These are phyloP conservation scores for Camelina laxa DNA, from an alignment of 345 rosid species.

Conservation along the genomic window DNA sequence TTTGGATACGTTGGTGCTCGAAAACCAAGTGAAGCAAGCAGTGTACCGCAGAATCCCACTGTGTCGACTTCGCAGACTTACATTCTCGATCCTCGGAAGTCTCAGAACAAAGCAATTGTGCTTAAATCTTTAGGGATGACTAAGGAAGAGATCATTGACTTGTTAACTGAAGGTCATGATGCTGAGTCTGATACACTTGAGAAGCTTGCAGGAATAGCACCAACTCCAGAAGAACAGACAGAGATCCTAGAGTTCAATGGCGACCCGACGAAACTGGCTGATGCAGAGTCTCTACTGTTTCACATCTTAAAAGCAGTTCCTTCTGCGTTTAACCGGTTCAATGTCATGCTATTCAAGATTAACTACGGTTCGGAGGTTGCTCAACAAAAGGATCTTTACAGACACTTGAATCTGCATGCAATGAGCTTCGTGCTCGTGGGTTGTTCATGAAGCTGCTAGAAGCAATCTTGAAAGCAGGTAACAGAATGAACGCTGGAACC, in stretches of 20 bases:
- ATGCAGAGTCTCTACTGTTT: slow-evolving; percentile 75
- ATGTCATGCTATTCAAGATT: slow-evolving; percentile 77
- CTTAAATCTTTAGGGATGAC: slow-evolving; percentile 70
- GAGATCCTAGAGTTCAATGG: slow-evolving; percentile 62
- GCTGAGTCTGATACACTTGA: slow-evolving; percentile 69
- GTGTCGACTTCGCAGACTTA: slow-evolving; percentile 50
- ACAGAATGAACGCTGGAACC: slow-evolving; percentile 93
- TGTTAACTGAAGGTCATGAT: slow-evolving; percentile 64
- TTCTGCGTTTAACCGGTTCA: slow-evolving; percentile 66
- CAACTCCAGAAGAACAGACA: slow-evolving; percentile 70
- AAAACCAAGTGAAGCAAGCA: slow-evolving; percentile 46
- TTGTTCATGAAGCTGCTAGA: slow-evolving; percentile 83
- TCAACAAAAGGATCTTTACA: slow-evolving; percentile 53
- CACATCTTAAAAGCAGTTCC: slow-evolving; percentile 71
- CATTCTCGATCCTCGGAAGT: slow-evolving; percentile 74
- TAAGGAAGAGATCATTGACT: slow-evolving; percentile 59
- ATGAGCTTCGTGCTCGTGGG: slow-evolving; percentile 73
- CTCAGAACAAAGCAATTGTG: slow-evolving; percentile 85
- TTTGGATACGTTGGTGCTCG: slow-evolving; percentile 75
- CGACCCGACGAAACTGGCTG: slow-evolving; percentile 62
- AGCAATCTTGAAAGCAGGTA: slow-evolving; percentile 92
- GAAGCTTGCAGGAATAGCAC: slow-evolving; percentile 74
- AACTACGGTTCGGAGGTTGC: slow-evolving; percentile 64
- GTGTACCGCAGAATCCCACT: slow-evolving; percentile 18
- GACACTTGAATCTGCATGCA: slow-evolving; percentile 65